phyloP scores from a whole-genome alignment of 1,284 basidiomycete species.

The Austroboletus novae-zelandiae region DNA sequence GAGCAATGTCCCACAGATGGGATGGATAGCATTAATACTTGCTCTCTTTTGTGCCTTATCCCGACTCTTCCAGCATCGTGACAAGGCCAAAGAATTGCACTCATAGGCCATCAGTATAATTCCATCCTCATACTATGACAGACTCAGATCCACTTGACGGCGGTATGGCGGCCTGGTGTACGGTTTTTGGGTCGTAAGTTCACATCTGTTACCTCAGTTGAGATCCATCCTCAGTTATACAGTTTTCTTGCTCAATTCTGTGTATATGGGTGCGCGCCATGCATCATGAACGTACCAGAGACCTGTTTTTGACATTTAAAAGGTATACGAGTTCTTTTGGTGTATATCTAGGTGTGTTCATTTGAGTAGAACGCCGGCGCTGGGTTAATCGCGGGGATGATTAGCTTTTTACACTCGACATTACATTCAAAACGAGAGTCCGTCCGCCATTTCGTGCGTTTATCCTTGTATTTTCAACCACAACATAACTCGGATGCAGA shows the following conservation, averaged over 20 bases:
- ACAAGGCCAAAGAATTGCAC: too few species aligned
- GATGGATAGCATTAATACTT: too few species aligned
- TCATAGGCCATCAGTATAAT: too few species aligned
- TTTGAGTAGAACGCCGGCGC: neutral
- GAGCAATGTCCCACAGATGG: too few species aligned
- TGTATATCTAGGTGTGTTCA: conserved; percentile 33
- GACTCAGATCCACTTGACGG: conserved; percentile 22
- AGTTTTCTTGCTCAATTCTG: conserved; percentile 32
- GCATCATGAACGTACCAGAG: neutral
- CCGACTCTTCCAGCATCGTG: too few species aligned
- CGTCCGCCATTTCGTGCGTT: conserved; percentile 30
- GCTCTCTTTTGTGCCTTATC: too few species aligned
- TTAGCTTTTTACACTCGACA: conserved; percentile 31
- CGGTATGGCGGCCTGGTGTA: conserved; percentile 29
- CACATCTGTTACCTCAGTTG: neutral
- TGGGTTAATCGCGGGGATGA: neutral
- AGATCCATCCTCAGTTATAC: neutral
- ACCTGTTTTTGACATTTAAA: neutral
- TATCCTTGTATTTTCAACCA: too few species aligned
- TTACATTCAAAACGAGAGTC: conserved; percentile 31
- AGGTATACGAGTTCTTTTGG: conserved; percentile 30
- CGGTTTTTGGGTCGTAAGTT: conserved; percentile 29
- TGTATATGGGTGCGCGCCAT: conserved; percentile 24
- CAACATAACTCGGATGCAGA: conserved; percentile 7
- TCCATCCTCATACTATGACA: neutral